Base-by-base conservation (phyloP, 129 eudicot genomes). In the Centrapalus pauciflorus region DNA sequence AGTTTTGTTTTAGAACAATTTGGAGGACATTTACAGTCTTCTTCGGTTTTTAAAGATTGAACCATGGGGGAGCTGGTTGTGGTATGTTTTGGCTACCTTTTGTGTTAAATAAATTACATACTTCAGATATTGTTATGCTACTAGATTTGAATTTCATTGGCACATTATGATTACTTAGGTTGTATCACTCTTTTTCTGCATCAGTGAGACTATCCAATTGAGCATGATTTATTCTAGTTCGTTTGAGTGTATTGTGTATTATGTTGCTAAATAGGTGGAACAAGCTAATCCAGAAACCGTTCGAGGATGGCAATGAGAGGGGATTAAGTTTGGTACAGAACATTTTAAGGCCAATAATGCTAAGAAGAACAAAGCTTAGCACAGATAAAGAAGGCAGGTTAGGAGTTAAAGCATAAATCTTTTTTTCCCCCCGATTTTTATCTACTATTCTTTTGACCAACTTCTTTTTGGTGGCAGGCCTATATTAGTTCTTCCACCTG, bases 41-140 rank as follows among this genome's bases (percentile, higher is more conserved):
- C 95, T 93, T 67, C 89, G 99, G 48, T 93, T 93, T 69, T 67
- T 93, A 76, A 86, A 84, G 79, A 71, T 89, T 70, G 99, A 93
- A 69, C 99, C 99, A 23, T 93, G 99, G 99, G 92, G 96, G 77
- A 93, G 84, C 84, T 89, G 99, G 99, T 84, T 93, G 20, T 93
- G 99, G 99, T 89, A 82, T 75, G 81, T 52, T 71, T 51, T 73
- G 58, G 35, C 8, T 11, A 71, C 60, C 52, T 61, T 51, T 64
- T 25, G 3, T 16, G 8, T 63, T 55, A 46, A 13, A 41, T 12
- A 41, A 35, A 5, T 35, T 32, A 16, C 14, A 30, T 19, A 59
- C 23, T 13, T 38, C 51, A 13, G 17, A 40, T 7, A 40, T 9
- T 41, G 28, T 38, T 62, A 59, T 21, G 52, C 34, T 6, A 6